Evolutionary conservation across 2,329 filamentous ascomycete genomes (phyloP), one percentile per base, ranked within the genome.

Genomic region (Aspergillus alliaceus): DNA sequence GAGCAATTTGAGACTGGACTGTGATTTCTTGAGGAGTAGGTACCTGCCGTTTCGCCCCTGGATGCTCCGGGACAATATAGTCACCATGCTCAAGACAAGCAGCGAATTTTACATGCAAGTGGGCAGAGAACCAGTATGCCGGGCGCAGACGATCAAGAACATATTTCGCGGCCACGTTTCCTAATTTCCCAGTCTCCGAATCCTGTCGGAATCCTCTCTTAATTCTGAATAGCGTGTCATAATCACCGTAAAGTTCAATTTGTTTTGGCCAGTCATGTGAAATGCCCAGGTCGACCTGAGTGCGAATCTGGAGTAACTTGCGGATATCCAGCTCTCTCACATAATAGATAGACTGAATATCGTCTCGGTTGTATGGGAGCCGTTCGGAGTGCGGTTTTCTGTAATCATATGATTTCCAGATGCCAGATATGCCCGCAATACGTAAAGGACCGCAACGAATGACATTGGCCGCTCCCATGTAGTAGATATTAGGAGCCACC

Each of bases 401-500:
- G 75, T 96, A 99, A 75, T 97, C 89, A 67, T 88, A 89, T 2
- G 87, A 89, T 73, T 97, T 97, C 90, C 91, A 99, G 62, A 99
- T 99, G 6, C 95, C 95, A 53, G 91, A 95, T 72, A 98, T 80
- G 5, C 89, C 93, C 34, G 91, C 90, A 60, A 99, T 96, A 22
- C 95, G 87, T 49, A 99, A 77, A 1, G 90, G 89, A 0, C 93
- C 93, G 31, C 96, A 80, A 18, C 89, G 87, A 39, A 99, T 72
- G 8, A 99, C 88, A 70, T 96, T 97, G 58, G 95, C 91, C 32
- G 92, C 91, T 49, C 95, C 95, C 73, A 98, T 83, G 76, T 97
- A 99, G 80, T 97, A 99, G 62, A 99, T 98, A 65, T 95, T 96
- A 8, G 91, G 92, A 7, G 93, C 93, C 6, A 91, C 95, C 95